Percentiles rank a stretch among this genome's conserved stretches.
These are phyloP conservation scores for Eutrema heterophyllum DNA, from an alignment of 345 rosid genomes.

Conservation along the genomic window DNA sequence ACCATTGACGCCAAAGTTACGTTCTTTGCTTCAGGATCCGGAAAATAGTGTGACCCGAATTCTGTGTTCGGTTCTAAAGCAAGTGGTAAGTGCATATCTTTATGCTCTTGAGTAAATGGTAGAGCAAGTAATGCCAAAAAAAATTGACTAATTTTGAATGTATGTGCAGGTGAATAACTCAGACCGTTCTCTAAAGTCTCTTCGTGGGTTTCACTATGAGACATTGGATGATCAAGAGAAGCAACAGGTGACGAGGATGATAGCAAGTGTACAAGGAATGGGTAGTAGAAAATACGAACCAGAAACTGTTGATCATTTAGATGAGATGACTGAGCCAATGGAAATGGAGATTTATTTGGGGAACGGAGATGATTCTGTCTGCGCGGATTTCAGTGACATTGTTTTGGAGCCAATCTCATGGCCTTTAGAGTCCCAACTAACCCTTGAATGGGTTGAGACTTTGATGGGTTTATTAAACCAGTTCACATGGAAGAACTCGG, in stretches of 20 bases:
- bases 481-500: constrained; percentile 36
- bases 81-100: constrained; percentile 26
- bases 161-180: constrained; percentile 31
- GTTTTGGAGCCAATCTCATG: constrained; percentile 34
- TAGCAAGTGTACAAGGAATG: constrained; percentile 31
- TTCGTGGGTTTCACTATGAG: constrained; percentile 31
- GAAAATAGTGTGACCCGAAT: constrained; percentile 38
- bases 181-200: constrained; percentile 30
- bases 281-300: constrained; percentile 32
- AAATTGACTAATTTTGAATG: neutral
- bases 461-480: constrained; percentile 33
- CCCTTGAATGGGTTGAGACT: constrained; percentile 35
- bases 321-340: constrained; percentile 25
- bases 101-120: neutral
- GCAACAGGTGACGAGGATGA: constrained; percentile 23
- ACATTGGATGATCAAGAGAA: constrained; percentile 32
- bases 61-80: constrained; percentile 37
- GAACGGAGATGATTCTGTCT: constrained; percentile 27
- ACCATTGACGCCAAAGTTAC: neutral
- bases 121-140: neutral
- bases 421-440: constrained; percentile 37
- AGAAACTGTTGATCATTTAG: constrained; percentile 24
- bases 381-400: constrained; percentile 25
- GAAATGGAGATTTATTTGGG: constrained; percentile 34
- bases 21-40: constrained; percentile 32